Evolutionary conservation across 495 filamentous ascomycete genomes (phyloP).

Genomic region (Patellaria atrata): DNA sequence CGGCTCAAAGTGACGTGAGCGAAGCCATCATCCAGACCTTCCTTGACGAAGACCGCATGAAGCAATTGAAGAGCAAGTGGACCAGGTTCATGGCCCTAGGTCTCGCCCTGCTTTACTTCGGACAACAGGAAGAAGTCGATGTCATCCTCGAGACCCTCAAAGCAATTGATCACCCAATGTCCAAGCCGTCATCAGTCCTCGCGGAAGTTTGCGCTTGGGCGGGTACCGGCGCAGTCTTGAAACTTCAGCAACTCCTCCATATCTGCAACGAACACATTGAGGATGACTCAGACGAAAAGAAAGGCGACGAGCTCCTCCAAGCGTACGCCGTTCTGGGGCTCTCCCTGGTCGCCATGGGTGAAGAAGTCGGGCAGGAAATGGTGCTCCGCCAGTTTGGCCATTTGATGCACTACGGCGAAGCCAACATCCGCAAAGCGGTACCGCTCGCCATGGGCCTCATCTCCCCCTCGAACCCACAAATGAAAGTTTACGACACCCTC

Average conservation of each 20-base stretch:
- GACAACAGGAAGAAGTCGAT: constrained; percentile 93
- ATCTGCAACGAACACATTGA: constrained; percentile 97
- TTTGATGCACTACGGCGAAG: constrained; percentile 97
- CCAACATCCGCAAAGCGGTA: constrained; percentile 91
- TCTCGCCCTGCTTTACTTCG: constrained; percentile 86
- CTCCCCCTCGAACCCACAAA: constrained; percentile 94
- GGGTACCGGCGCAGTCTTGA: constrained; percentile 88
- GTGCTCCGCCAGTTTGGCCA: constrained; percentile 93
- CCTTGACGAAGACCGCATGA: constrained; percentile 75
- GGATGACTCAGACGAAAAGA: constrained; percentile 75
- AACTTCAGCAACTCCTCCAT: constrained; percentile 89
- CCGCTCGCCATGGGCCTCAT: constrained; percentile 96
- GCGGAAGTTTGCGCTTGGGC: constrained; percentile 96
- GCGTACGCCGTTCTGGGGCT: constrained; percentile 92
- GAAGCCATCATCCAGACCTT: constrained; percentile 81
- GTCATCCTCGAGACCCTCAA: constrained; percentile 89
- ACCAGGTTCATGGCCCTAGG: constrained; percentile 90
- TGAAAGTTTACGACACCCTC: constrained; percentile 98
- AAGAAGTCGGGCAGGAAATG: constrained; percentile 98
- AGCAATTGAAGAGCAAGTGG: constrained; percentile 93
- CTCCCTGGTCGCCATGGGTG: constrained; percentile 91
- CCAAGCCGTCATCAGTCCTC: constrained; percentile 74
- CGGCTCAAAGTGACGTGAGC: constrained; percentile 72
- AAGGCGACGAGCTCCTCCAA: constrained; percentile 85
- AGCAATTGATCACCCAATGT: constrained; percentile 89